Percentiles rank a stretch among this genome's conserved stretches.
Evolutionary conservation across 331 rosid species (phyloP).

Genomic region (Erythrophleum ivorense): DNA sequence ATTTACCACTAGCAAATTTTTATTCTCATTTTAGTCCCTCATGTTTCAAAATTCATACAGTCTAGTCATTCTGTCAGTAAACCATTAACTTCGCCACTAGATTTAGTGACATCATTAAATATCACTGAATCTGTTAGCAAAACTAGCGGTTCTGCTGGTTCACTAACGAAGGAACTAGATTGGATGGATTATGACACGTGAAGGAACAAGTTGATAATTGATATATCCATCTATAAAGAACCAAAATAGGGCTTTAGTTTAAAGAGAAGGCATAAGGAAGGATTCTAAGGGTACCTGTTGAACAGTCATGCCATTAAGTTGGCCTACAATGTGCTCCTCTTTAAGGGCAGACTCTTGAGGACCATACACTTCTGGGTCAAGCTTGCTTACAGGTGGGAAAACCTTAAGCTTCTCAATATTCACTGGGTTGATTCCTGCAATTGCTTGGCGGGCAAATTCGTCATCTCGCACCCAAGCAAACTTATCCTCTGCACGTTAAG

Average conservation of each 20-base stretch:
- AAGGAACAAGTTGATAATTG: too few relatives aligned
- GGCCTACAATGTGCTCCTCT: slow-evolving; percentile 74
- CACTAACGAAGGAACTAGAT: too few relatives aligned
- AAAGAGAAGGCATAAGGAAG: neutral
- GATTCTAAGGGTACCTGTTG: slow-evolving; percentile 54
- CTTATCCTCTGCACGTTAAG: slow-evolving; percentile 73
- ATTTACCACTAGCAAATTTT: too few relatives aligned
- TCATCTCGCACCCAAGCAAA: slow-evolving; percentile 87
- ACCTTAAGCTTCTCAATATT: slow-evolving; percentile 65
- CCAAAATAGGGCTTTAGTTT: too few relatives aligned
- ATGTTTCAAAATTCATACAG: too few relatives aligned
- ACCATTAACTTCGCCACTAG: too few relatives aligned
- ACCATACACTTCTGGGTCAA: slow-evolving; percentile 70
- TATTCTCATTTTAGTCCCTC: neutral
- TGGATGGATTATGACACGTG: too few relatives aligned
- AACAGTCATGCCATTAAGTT: slow-evolving; percentile 80
- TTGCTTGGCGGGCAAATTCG: slow-evolving; percentile 85
- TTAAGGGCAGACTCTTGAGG: slow-evolving; percentile 68
- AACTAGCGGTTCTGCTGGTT: too few relatives aligned
- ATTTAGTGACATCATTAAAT: too few relatives aligned
- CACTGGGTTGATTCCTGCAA: slow-evolving; percentile 85
- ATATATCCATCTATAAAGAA: too few relatives aligned
- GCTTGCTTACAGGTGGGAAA: slow-evolving; percentile 87
- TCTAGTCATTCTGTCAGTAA: too few relatives aligned
- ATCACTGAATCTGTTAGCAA: too few relatives aligned